Evolutionary conservation across 2,329 filamentous ascomycete species (phyloP).

Genomic region (Aaosphaeria arxii): DNA sequence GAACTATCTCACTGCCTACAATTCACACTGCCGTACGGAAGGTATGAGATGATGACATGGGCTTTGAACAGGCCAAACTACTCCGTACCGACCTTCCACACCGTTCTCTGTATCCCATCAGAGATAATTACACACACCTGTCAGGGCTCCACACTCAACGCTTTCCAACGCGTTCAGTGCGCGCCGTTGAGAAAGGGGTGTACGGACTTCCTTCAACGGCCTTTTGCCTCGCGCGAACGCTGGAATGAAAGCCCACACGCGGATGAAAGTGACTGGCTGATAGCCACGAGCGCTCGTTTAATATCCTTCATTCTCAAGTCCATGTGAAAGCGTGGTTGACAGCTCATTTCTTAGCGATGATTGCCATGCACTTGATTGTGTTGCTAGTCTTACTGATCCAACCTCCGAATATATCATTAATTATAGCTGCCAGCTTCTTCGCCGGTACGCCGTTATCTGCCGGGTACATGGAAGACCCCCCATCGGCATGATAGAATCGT

Average conservation of each 20-base stretch:
- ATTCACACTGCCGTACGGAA: no score
- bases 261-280: conserved; percentile 6
- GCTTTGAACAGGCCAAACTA: no score
- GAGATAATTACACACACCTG: conserved; percentile 5
- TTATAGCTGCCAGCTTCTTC: no score
- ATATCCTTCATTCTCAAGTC: conserved; percentile 3
- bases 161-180: conserved; percentile 7
- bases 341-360: neutral
- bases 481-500: no score
- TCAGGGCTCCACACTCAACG: conserved; percentile 8
- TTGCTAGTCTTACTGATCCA: no score
- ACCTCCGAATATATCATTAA: no score
- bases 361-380: neutral
- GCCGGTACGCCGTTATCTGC: no score
- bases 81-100: neutral
- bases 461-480: no score
- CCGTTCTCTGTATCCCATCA: neutral
- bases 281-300: conserved; percentile 6
- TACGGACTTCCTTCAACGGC: neutral
- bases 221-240: neutral
- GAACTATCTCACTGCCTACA: conserved; percentile 2
- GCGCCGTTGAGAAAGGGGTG: conserved; percentile 10
- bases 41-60: neutral
- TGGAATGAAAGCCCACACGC: conserved; percentile 6
- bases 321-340: neutral